Percentiles rank a stretch among this genome's conserved stretches.
Conservation (phyloP, 1,284 basidiomycete genomes). For the Pholiota adiposa region DNA sequence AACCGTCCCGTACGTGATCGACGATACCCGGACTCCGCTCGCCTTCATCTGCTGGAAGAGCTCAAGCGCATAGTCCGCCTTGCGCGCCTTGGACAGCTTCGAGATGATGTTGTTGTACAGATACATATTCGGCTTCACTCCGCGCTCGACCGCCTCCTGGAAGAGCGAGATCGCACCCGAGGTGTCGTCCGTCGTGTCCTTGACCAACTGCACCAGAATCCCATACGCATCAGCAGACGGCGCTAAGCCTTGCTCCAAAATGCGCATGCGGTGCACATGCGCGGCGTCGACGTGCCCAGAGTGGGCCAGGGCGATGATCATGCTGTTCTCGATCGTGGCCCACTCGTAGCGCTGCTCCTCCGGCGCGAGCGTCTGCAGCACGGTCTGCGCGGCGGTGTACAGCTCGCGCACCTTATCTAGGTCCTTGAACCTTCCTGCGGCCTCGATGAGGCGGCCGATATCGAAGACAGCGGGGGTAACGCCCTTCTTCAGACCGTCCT, state of each 20-base stretch:
- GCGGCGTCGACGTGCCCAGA: constrained; percentile 81
- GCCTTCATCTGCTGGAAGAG: constrained; percentile 88
- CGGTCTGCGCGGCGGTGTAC: constrained; percentile 74
- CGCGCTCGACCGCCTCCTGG: constrained; percentile 74
- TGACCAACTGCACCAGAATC: constrained; percentile 84
- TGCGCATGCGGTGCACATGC: constrained; percentile 79
- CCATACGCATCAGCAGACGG: constrained; percentile 92
- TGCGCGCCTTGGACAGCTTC: constrained; percentile 90
- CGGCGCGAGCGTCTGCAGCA: constrained; percentile 44
- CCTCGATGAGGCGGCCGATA: constrained; percentile 68
- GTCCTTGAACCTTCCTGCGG: constrained; percentile 67
- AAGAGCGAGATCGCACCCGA: constrained; percentile 85
- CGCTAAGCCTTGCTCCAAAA: constrained; percentile 77
- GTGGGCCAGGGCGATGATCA: constrained; percentile 86
- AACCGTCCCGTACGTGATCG: constrained; percentile 94
- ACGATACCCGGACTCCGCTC: constrained; percentile 67
- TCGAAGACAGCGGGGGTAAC: constrained; percentile 56
- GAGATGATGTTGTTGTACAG: constrained; percentile 97
- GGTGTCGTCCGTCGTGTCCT: constrained; percentile 94
- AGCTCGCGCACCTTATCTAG: constrained; percentile 65
- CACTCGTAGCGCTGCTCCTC: constrained; percentile 62
- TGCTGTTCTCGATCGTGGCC: constrained; percentile 83
- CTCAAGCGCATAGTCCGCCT: constrained; percentile 86
- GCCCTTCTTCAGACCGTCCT: constrained; percentile 33
- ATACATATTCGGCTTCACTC: constrained; percentile 81